phyloP scores from a whole-genome alignment of 2,329 filamentous ascomycete genomes.

The Colletotrichum somersetense region DNA sequence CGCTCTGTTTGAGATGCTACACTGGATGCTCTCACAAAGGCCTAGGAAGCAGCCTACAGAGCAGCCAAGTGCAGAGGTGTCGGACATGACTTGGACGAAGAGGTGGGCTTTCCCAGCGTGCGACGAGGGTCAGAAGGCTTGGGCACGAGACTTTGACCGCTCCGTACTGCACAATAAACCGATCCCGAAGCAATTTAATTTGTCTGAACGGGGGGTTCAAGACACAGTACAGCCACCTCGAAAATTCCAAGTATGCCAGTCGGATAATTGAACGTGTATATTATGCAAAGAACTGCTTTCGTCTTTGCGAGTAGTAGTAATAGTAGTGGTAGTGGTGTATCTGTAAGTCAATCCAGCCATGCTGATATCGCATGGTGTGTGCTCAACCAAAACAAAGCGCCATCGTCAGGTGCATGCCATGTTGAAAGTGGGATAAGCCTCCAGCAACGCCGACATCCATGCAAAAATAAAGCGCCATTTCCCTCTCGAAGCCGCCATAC shows the following conservation, averaged over 20 bases:
- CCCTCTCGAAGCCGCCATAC: constrained; percentile 8
- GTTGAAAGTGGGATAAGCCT: constrained; percentile 42
- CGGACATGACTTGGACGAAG: too few species aligned
- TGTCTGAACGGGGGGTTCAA: too few species aligned
- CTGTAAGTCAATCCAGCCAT: constrained; percentile 21
- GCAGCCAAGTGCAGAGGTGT: too few species aligned
- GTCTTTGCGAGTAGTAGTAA: constrained; percentile 15
- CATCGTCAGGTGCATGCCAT: constrained; percentile 37
- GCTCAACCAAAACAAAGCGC: constrained; percentile 31
- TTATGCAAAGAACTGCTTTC: constrained; percentile 29
- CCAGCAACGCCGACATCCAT: constrained; percentile 40
- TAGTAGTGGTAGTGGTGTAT: constrained; percentile 21
- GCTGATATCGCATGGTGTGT: constrained; percentile 26
- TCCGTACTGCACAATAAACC: too few species aligned
- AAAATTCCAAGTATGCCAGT: too few species aligned
- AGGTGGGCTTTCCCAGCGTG: too few species aligned
- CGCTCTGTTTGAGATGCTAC: too few species aligned
- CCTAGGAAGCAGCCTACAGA: too few species aligned
- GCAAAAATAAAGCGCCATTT: constrained; percentile 33
- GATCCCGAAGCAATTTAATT: too few species aligned
- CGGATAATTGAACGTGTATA: neutral
- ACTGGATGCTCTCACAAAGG: too few species aligned
- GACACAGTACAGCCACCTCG: neutral
- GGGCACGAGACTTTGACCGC: too few species aligned
- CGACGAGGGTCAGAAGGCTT: too few species aligned